Percentiles rank a stretch among this genome's conserved stretches.
phyloP scores from a whole-genome alignment of 805 yeast species.

The Jamesozyma rosinii region DNA sequence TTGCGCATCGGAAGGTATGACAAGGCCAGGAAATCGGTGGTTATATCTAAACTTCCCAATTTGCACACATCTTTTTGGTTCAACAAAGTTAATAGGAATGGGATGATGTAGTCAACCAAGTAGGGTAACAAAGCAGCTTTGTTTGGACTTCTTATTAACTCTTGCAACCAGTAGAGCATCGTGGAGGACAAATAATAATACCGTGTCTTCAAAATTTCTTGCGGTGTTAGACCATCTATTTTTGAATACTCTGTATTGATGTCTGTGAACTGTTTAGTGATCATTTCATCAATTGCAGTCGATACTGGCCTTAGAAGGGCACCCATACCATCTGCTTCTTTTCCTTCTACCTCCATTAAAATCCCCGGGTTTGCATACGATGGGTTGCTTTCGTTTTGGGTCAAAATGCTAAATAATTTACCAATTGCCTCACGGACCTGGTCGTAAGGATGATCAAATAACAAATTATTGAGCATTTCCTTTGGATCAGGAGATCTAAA shows the following conservation, averaged over 20 bases:
- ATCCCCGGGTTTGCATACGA: conserved; percentile 13
- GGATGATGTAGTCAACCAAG: conserved; percentile 46
- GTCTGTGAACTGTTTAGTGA: conserved; percentile 38
- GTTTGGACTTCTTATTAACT: conserved; percentile 44
- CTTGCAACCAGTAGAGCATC: conserved; percentile 48
- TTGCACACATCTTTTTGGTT: conserved; percentile 78
- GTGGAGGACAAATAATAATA: conserved; percentile 63
- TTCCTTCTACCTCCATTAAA: conserved; percentile 9
- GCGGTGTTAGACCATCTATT: conserved; percentile 37
- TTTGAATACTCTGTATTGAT: conserved; percentile 36
- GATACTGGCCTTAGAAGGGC: conserved; percentile 27
- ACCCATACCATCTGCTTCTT: conserved; percentile 30
- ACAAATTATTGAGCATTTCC: conserved; percentile 34
- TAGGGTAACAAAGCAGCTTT: conserved; percentile 46
- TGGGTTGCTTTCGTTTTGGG: conserved; percentile 12
- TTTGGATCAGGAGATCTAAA: conserved; percentile 49
- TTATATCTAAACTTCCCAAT: conserved; percentile 51
- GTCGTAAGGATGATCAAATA: conserved; percentile 55
- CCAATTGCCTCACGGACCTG: conserved; percentile 66
- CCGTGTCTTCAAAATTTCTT: conserved; percentile 49
- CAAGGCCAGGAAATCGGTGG: conserved; percentile 37
- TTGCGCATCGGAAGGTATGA: conserved; percentile 41
- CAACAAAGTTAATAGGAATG: conserved; percentile 57
- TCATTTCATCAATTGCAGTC: conserved; percentile 26
- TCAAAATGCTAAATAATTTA: conserved; percentile 35